Evolutionary conservation across 192 early-diverging fungal genomes (phyloP), one percentile per base, ranked within the genome.

Genomic region (Rhizoclosmatium sp.): DNA sequence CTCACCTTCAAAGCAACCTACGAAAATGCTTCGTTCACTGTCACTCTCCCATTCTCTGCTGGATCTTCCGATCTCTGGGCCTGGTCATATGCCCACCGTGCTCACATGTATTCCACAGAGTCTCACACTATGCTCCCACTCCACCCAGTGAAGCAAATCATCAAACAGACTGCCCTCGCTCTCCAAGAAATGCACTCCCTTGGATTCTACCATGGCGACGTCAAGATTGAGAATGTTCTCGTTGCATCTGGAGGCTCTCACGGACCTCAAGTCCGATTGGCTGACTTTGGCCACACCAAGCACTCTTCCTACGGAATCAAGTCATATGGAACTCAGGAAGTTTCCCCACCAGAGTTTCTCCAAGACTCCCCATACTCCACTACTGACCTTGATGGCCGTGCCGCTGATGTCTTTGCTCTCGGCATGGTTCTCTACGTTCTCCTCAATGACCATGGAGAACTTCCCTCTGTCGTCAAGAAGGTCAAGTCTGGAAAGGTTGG

Each of bases 151-250:
- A 76, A 76, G 41, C 75, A 76, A n/a, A 83, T 91, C n/a, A 83
- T 91, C 58, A 23, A 59, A 40, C 82, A 89, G 59, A 78, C 88
- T n/a, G 79, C 83, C 2, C 47, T 54, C 3, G 85, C 84, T 19
- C 64, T 91, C 16, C 31, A 16, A 10, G 74, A 87, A 71, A 76
- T 91, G 21, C 85, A 91, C 79, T 9, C 75, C 59, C 49, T 78
- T 5, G 83, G 85, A 44, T 68, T 87, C 42, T 65, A 54, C 47
- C 92, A 94, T 61, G 80, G 93, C 47, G 93, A 97, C 78, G 84
- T 96, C 77, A 93, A 93, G 80, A 90, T 94, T 64, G 93, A 94
- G 72, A 94, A 94, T 78, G 86, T 93, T 41, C 90, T 94, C 72
- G 71, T 93, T 59, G 89, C 91, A 81, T 80, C 5, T 47, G 44